Evolutionary conservation across 2,329 filamentous ascomycete species (phyloP).

Genomic region (Aspergillus sp.): DNA sequence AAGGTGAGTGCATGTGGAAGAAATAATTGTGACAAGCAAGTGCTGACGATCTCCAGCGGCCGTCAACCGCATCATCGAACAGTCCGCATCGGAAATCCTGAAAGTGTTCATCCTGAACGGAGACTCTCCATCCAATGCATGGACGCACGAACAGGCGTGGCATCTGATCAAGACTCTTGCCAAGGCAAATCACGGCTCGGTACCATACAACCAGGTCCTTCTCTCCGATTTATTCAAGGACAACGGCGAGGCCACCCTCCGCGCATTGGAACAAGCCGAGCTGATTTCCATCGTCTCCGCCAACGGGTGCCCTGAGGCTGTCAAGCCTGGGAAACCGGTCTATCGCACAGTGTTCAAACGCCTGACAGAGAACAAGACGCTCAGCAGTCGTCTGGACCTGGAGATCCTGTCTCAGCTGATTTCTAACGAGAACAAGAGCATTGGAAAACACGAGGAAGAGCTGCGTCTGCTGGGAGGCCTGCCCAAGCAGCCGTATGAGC

Average conservation of each 20-base stretch:
- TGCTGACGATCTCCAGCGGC: constrained; percentile 53
- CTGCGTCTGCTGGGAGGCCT: constrained; percentile 67
- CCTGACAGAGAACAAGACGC: constrained; percentile 67
- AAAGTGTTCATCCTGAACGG: constrained; percentile 79
- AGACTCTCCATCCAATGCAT: constrained; percentile 60
- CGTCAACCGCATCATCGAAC: constrained; percentile 82
- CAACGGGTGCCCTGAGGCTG: constrained; percentile 72
- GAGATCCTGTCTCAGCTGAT: constrained; percentile 66
- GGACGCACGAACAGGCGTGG: constrained; percentile 88
- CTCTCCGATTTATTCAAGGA: constrained; percentile 72
- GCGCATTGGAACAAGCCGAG: constrained; percentile 78
- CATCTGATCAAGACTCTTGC: constrained; percentile 77
- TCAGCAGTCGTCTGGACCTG: constrained; percentile 71
- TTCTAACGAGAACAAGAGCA: constrained; percentile 68
- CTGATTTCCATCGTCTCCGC: constrained; percentile 72
- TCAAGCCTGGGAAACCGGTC: constrained; percentile 80
- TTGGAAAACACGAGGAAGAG: constrained; percentile 78
- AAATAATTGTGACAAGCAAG: neutral
- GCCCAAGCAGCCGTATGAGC: constrained; percentile 67
- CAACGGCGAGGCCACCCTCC: constrained; percentile 71
- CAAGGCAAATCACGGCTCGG: constrained; percentile 51
- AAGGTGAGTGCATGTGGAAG: constrained; percentile 37
- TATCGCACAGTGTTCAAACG: constrained; percentile 78
- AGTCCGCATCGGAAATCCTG: constrained; percentile 83
- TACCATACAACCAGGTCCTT: constrained; percentile 84